These are phyloP conservation scores for Sugiyamaella neomexicana DNA, from an alignment of 1,139 yeast species.

Conservation along the genomic window DNA sequence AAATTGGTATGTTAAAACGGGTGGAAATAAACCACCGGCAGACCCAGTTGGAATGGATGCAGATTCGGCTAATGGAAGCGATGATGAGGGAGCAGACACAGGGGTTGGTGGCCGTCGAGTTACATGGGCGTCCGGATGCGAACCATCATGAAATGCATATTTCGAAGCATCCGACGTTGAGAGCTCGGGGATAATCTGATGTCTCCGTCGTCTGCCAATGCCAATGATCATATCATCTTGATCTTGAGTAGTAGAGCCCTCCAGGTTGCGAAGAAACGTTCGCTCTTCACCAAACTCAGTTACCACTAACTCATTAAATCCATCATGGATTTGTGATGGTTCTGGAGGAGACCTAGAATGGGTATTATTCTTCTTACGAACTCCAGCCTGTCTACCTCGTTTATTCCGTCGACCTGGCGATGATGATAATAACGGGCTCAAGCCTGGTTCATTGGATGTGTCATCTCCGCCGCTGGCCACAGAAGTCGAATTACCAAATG, in stretches of 20 bases:
- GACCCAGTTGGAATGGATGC: slow-evolving; percentile 4
- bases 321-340: slow-evolving; percentile 6
- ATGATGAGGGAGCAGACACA: background rate
- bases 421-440: background rate
- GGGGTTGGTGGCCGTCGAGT: slow-evolving; percentile 1
- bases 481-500: background rate
- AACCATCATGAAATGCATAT: slow-evolving; percentile 8
- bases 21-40: slow-evolving; percentile 27
- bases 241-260: slow-evolving; percentile 13
- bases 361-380: background rate
- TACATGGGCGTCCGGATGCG: background rate
- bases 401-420: background rate
- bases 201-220: slow-evolving; percentile 12
- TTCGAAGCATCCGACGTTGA: slow-evolving; percentile 12
- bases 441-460: background rate
- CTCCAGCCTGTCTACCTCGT: slow-evolving; percentile 5
- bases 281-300: slow-evolving; percentile 23
- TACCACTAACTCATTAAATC: slow-evolving; percentile 18
- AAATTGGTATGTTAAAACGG: slow-evolving; percentile 29
- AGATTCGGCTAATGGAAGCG: slow-evolving; percentile 3
- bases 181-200: slow-evolving; percentile 1
- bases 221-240: slow-evolving; percentile 15
- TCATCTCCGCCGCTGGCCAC: background rate
- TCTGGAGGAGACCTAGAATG: slow-evolving; percentile 1
- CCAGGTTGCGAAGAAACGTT: slow-evolving; percentile 19